Evolutionary conservation across 2,329 filamentous ascomycete genomes (phyloP), one percentile per base, ranked within the genome.

Genomic region (Ceratocystis papillata): DNA sequence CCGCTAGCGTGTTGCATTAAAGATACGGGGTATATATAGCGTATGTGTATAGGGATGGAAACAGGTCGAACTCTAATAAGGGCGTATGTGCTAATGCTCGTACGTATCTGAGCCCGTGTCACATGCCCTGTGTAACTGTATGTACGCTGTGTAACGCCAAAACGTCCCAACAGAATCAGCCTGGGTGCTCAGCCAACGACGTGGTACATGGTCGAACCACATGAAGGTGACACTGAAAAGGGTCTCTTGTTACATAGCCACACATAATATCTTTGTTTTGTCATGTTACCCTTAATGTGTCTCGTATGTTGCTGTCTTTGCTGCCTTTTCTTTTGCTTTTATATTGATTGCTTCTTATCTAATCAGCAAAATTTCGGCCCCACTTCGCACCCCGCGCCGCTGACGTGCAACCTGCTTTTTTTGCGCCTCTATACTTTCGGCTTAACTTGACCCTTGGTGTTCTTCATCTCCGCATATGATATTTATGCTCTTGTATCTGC

Each of bases 301-400:
- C 20, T 48, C n/a, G 5, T 10, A 8, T 6, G 6, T 22, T 48
- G 46, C 17, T 48, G 20, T 53, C 25, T 55, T 25, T 22, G 5
- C 20, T 28, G 50, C 25, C 20, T 22, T 25, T 22, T 25, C 25
- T 15, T 25, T 6, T 22, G 8, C 50, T 55, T 5, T 55, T 28
- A 25, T 8, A 55, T 28, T 25, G 22, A 15, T 15, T 55, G 2
- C 5, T 15, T 55, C 45, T 62, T 62, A 62, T 62, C 60, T 62
- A 37, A 62, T 62, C 60, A 62, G 37, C 7, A 30, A 64, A 45
- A 48, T 33, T 8, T 45, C 62, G 28, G 62, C 62, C 62, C 45
- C 62, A 53, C 45, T 64, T 53, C 22, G 15, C 33, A 22, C 46
- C 62, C 62, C 28, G 20, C 45, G 62, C 44, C 17, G 7, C 22